These are phyloP conservation scores for Sporothrix inflata DNA, from an alignment of 2,329 filamentous ascomycete species.

Conservation along the genomic window DNA sequence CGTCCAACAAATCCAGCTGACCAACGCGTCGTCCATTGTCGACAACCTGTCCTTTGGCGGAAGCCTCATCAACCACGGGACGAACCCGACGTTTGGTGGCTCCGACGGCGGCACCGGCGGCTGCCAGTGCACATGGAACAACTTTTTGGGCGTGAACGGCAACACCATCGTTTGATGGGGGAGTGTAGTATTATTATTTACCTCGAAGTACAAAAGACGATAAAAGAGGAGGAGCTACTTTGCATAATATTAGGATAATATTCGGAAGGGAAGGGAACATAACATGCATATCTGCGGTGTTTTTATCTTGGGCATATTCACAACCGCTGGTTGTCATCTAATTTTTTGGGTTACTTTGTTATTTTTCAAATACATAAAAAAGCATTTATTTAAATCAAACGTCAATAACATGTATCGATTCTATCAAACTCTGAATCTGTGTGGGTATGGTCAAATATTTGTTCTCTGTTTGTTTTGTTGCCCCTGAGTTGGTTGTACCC, in stretches of 20 bases:
- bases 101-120: constrained; percentile 67
- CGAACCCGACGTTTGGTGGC: constrained; percentile 57
- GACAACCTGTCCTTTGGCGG: constrained; percentile 58
- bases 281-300: constrained; percentile 17
- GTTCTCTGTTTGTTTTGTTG: constrained; percentile 7
- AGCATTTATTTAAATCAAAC: neutral
- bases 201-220: neutral
- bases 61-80: constrained; percentile 54
- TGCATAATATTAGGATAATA: constrained; percentile 14
- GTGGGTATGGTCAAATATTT: neutral
- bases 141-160: constrained; percentile 47
- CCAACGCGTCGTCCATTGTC: constrained; percentile 49
- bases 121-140: constrained; percentile 64
- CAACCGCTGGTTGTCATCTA: neutral
- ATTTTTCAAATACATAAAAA: neutral
- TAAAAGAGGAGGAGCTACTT: neutral
- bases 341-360: neutral
- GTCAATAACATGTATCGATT: neutral
- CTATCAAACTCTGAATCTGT: no score
- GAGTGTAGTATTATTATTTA: neutral
- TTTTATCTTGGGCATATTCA: neutral
- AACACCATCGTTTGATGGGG: constrained; percentile 23
- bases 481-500: neutral
- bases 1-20: constrained; percentile 49
- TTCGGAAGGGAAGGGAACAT: neutral